Conservation (phyloP, 2,329 filamentous ascomycete genomes). For the Colletotrichum abscissum region DNA sequence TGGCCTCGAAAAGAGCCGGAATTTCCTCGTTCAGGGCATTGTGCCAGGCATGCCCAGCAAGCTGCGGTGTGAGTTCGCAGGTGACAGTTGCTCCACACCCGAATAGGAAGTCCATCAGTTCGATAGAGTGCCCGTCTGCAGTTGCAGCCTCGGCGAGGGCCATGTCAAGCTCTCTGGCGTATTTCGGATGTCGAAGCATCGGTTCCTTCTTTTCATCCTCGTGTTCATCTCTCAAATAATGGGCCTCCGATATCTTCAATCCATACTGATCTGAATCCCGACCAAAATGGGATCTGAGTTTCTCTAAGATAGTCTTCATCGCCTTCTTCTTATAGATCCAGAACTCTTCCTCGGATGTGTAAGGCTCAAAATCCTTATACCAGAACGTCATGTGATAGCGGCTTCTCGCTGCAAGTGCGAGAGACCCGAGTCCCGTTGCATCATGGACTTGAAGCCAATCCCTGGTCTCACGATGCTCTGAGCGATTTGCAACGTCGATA, state of each 20-base stretch:
- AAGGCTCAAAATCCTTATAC: background rate
- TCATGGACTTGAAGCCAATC: background rate
- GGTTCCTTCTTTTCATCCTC: too few species aligned
- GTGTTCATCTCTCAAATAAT: too few species aligned
- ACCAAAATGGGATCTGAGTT: background rate
- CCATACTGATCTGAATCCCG: background rate
- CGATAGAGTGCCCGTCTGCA: background rate
- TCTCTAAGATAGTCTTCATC: background rate
- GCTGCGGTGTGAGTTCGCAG: background rate
- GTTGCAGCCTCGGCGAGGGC: background rate
- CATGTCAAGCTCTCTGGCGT: background rate
- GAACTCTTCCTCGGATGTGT: background rate
- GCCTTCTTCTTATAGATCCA: background rate
- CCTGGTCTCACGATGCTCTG: background rate
- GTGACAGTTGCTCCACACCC: too few species aligned
- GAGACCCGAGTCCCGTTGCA: background rate
- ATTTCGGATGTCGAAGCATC: too few species aligned
- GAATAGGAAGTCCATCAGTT: background rate
- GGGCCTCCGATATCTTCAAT: too few species aligned
- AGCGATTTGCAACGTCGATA: background rate
- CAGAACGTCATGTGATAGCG: background rate
- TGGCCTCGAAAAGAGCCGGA: background rate
- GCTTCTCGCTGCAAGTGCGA: background rate
- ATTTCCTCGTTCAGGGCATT: background rate
- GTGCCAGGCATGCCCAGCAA: background rate